Evolutionary conservation across 2,329 filamentous ascomycete species (phyloP).

Genomic region (Tricladium varicosporioides): DNA sequence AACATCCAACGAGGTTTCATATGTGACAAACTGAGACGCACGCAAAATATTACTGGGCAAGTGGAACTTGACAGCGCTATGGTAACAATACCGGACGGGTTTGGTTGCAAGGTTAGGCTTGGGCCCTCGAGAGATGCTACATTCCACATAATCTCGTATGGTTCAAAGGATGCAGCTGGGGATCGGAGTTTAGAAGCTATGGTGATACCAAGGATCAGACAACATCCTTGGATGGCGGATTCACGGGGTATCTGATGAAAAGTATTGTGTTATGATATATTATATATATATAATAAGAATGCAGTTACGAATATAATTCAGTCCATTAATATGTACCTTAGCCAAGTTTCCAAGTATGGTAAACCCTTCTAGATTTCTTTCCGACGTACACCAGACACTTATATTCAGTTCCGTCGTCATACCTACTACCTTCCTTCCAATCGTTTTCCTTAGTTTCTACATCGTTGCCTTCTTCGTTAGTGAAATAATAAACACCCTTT

Average conservation of each 20-base stretch:
- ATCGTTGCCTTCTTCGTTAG: conserved; percentile 3
- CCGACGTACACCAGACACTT: neutral
- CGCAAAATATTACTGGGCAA: conserved; percentile 2
- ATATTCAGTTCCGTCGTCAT: neutral
- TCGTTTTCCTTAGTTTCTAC: conserved; percentile 1
- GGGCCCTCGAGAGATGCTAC: conserved; percentile 6
- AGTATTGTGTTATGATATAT: neutral
- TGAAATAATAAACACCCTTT: conserved; percentile 5
- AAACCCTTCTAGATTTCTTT: conserved; percentile 2
- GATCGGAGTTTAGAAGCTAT: conserved; percentile 11
- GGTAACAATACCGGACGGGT: conserved; percentile 6
- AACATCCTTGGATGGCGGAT: conserved; percentile 11
- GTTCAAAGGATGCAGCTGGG: conserved; percentile 11
- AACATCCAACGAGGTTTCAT: conserved; percentile 1
- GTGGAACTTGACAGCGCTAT: neutral
- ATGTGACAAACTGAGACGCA: conserved; percentile 1
- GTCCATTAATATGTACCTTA: neutral
- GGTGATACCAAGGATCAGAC: conserved; percentile 14
- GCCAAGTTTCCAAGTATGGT: conserved; percentile 1
- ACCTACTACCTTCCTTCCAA: conserved; percentile 4
- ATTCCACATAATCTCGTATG: conserved; percentile 8
- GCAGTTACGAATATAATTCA: neutral
- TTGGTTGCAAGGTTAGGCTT: conserved; percentile 3
- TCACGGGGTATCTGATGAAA: conserved; percentile 11
- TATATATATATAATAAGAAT: neutral